phyloP scores from a whole-genome alignment of 306 rosid genomes.

The Prunus mira region DNA sequence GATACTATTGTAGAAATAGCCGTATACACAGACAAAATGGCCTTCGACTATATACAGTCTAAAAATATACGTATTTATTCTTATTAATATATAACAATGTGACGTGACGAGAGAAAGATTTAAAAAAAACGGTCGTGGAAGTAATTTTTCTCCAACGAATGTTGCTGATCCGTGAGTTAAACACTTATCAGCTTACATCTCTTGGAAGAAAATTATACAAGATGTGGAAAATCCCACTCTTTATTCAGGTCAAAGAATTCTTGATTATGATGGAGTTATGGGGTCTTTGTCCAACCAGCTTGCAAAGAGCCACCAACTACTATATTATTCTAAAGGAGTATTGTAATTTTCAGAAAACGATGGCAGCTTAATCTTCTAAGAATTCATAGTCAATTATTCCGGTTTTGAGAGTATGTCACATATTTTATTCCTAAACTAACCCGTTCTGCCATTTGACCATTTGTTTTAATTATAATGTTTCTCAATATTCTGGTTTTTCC shows the following conservation, averaged over 20 bases:
- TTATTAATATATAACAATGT: too few relatives aligned
- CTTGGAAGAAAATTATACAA: too few relatives aligned
- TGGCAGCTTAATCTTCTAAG: background rate
- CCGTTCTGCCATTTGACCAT: background rate
- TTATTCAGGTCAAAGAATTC: background rate
- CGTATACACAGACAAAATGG: too few relatives aligned
- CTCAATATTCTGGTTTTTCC: background rate
- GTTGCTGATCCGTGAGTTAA: too few relatives aligned
- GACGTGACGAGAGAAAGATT: rapidly evolving
- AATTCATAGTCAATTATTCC: background rate
- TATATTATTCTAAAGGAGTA: background rate
- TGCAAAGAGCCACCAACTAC: background rate
- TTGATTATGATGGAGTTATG: background rate
- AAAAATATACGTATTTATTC: too few relatives aligned
- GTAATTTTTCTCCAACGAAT: too few relatives aligned
- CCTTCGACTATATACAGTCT: too few relatives aligned
- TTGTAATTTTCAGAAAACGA: background rate
- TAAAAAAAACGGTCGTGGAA: rapidly evolving
- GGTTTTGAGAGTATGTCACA: background rate
- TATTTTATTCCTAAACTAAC: background rate
- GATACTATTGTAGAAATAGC: too few relatives aligned
- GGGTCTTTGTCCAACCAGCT: background rate
- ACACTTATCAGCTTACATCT: too few relatives aligned
- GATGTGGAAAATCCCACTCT: background rate
- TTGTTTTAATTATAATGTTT: background rate